Evolutionary conservation across 2,329 filamentous ascomycete genomes (phyloP).

Genomic region (Paraphaeosphaeria minitans): DNA sequence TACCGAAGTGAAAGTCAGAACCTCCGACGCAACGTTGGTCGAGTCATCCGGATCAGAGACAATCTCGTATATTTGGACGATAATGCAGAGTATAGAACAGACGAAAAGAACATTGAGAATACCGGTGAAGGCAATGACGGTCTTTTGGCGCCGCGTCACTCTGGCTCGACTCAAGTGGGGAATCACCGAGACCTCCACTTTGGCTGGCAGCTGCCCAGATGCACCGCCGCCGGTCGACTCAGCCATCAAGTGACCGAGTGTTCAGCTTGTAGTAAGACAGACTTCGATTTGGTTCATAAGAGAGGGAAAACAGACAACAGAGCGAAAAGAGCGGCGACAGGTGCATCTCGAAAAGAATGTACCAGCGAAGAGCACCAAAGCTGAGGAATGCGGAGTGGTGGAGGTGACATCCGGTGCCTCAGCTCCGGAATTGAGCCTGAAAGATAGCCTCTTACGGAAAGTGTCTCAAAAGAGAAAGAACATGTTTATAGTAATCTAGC

Average conservation of each 20-base stretch:
- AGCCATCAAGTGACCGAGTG: constrained; percentile 28
- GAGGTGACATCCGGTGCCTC: constrained; percentile 18
- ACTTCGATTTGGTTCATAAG: not conserved
- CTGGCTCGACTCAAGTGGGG: constrained; percentile 20
- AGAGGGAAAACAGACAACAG: constrained; percentile 10
- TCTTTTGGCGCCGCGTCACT: constrained; percentile 36
- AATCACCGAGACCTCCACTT: constrained; percentile 17
- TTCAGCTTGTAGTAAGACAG: constrained; percentile 8
- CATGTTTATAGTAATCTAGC: not conserved
- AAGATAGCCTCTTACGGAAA: constrained; percentile 29
- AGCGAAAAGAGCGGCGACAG: constrained; percentile 16
- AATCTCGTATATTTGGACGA: constrained; percentile 37
- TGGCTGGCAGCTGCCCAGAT: constrained; percentile 25
- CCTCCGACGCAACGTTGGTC: constrained; percentile 35
- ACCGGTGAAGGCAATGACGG: constrained; percentile 40
- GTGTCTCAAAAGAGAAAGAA: constrained; percentile 30
- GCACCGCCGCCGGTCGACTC: constrained; percentile 21
- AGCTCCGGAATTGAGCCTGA: constrained; percentile 32
- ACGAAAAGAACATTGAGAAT: constrained; percentile 44
- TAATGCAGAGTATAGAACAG: constrained; percentile 37
- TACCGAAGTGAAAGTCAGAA: constrained; percentile 42
- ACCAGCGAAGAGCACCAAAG: constrained; percentile 15
- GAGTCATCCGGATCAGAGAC: constrained; percentile 33
- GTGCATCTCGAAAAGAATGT: constrained; percentile 27
- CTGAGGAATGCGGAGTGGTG: constrained; percentile 16